phyloP scores from a whole-genome alignment of 164 flowering plant genomes.

The Cinnamomum chago region DNA sequence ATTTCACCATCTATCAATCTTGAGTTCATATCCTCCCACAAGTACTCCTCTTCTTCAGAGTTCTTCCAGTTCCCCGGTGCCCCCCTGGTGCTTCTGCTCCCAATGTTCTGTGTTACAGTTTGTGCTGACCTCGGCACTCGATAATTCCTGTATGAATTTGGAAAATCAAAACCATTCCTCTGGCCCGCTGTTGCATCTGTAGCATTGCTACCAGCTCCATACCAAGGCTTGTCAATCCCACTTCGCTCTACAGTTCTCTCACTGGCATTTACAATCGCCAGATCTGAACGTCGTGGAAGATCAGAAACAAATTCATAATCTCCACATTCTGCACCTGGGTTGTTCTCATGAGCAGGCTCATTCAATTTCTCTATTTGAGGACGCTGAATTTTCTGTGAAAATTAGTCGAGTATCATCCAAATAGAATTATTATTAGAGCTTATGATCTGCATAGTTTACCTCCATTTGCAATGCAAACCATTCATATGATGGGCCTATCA shows the following conservation, averaged over 20 bases:
- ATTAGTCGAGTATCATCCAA: background rate
- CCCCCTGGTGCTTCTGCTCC: slow-evolving; percentile 27
- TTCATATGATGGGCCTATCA: background rate
- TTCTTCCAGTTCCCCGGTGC: slow-evolving; percentile 69
- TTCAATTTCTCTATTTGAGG: slow-evolving; percentile 34
- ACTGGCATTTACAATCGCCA: slow-evolving; percentile 34
- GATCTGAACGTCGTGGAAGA: slow-evolving; percentile 37
- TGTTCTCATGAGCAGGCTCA: slow-evolving; percentile 50
- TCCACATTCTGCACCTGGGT: slow-evolving; percentile 29
- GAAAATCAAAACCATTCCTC: slow-evolving; percentile 46
- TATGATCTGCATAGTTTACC: background rate
- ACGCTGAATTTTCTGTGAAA: slow-evolving; percentile 44
- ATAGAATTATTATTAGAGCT: background rate
- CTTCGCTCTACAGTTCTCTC: slow-evolving; percentile 37
- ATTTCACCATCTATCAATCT: slow-evolving; percentile 38
- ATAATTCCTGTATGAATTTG: slow-evolving; percentile 10
- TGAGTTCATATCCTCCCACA: slow-evolving; percentile 75
- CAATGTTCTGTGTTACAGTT: slow-evolving; percentile 20
- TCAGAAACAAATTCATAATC: slow-evolving; percentile 52
- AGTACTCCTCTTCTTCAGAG: slow-evolving; percentile 90
- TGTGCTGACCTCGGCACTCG: slow-evolving; percentile 27
- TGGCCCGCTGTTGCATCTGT: slow-evolving; percentile 37
- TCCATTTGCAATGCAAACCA: background rate
- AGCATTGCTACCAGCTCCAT: slow-evolving; percentile 28
- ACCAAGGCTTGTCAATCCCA: slow-evolving; percentile 31